Percentiles rank a stretch among this genome's conserved stretches.
Conservation (phyloP, 2,329 filamentous ascomycete species). For the Penicillium corylophilum region DNA sequence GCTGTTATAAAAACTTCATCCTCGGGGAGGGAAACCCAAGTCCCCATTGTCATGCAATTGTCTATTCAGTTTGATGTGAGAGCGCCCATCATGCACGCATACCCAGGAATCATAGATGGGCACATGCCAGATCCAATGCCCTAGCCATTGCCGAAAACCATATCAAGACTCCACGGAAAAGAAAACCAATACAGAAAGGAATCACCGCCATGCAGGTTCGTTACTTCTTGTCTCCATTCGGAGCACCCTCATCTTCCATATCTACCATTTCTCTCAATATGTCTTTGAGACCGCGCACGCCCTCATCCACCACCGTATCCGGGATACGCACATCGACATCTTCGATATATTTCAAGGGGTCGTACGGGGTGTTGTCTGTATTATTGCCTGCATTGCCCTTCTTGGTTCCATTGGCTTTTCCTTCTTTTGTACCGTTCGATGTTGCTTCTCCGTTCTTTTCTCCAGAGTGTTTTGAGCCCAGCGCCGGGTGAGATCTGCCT, state of each 20-base stretch:
- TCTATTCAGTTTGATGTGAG: constrained; percentile 20
- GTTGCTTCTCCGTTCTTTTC: constrained; percentile 21
- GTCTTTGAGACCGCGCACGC: constrained; percentile 52
- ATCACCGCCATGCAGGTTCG: constrained; percentile 21
- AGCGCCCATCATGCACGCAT: constrained; percentile 16
- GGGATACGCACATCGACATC: constrained; percentile 51
- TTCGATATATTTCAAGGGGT: constrained; percentile 32
- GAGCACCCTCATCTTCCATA: constrained; percentile 39
- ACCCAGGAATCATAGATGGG: constrained; percentile 16
- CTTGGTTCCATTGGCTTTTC: constrained; percentile 21
- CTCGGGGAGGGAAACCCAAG: neutral
- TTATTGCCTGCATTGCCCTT: constrained; percentile 23
- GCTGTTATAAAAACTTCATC: too few species aligned
- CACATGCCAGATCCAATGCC: constrained; percentile 13
- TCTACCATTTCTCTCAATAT: constrained; percentile 53
- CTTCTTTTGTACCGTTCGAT: constrained; percentile 18
- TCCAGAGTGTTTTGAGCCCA: constrained; percentile 21
- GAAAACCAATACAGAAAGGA: constrained; percentile 1
- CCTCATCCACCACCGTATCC: constrained; percentile 49
- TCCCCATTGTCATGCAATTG: constrained; percentile 16
- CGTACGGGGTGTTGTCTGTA: constrained; percentile 16
- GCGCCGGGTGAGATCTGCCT: constrained; percentile 32
- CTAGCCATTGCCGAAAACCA: constrained; percentile 15
- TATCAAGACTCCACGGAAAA: constrained; percentile 15
- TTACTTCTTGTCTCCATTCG: constrained; percentile 26